Evolutionary conservation across 2,329 filamentous ascomycete genomes (phyloP).

Genomic region (Sarocladium oryzae): DNA sequence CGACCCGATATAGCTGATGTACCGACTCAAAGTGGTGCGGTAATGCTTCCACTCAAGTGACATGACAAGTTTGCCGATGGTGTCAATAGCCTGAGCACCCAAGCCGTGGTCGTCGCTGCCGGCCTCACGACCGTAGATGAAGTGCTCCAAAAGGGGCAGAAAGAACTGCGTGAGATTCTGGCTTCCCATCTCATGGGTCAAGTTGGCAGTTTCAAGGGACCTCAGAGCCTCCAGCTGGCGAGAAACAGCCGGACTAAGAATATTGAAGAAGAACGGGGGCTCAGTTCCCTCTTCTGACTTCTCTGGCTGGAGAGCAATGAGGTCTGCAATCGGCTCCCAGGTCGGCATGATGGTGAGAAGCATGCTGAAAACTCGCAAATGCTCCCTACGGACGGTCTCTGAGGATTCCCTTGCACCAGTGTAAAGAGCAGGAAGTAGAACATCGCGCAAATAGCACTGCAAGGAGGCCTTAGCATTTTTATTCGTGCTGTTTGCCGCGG

Average conservation of each 20-base stretch:
- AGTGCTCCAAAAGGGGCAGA: constrained; percentile 87
- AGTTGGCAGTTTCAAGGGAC: constrained; percentile 63
- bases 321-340: constrained; percentile 67
- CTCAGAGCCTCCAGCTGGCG: constrained; percentile 79
- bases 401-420: constrained; percentile 70
- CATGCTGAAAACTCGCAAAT: constrained; percentile 71
- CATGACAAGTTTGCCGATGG: constrained; percentile 67
- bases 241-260: constrained; percentile 83
- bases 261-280: constrained; percentile 82
- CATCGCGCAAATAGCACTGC: constrained; percentile 50
- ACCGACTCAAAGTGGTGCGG: constrained; percentile 74
- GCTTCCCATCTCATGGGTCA: constrained; percentile 58
- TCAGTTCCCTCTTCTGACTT: constrained; percentile 58
- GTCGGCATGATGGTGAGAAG: constrained; percentile 64
- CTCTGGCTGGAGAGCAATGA: constrained; percentile 59
- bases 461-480: constrained; percentile 40
- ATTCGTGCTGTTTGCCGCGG: constrained; percentile 39
- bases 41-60: constrained; percentile 89
- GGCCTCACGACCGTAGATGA: constrained; percentile 76
- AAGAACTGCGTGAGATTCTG: constrained; percentile 81
- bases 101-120: constrained; percentile 74
- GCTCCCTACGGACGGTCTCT: constrained; percentile 79
- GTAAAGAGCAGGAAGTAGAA: constrained; percentile 71
- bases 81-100: constrained; percentile 76
- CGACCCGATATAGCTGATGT: constrained; percentile 72